These are phyloP conservation scores for Diophrys sp. DNA, from an alignment of 73 alveolate species.

Conservation along the genomic window DNA sequence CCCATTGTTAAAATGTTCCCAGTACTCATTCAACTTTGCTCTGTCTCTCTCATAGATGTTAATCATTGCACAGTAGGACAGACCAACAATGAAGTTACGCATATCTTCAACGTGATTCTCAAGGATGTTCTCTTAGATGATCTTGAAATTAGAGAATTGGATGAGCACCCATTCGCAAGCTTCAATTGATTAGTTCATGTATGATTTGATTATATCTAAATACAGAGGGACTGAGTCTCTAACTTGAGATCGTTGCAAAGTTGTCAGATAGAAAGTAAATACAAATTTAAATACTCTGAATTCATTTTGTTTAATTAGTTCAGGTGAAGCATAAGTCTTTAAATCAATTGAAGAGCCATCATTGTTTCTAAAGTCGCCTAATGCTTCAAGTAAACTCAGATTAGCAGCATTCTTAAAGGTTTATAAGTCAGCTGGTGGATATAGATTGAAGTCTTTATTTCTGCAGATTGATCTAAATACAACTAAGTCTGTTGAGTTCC, in stretches of 20 bases:
- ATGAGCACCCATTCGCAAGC: slow-evolving; percentile 49
- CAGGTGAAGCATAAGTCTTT: slow-evolving; percentile 15
- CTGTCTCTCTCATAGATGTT: slow-evolving; percentile 49
- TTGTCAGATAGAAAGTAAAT: slow-evolving; percentile 49
- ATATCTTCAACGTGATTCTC: slow-evolving; percentile 39
- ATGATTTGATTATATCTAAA: slow-evolving; percentile 48
- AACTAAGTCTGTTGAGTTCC: slow-evolving; percentile 43
- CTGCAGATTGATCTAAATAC: slow-evolving; percentile 27
- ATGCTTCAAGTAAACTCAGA: no score
- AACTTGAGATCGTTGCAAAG: slow-evolving; percentile 28
- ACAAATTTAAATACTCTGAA: slow-evolving; percentile 40
- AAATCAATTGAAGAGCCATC: no score
- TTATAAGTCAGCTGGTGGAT: background rate
- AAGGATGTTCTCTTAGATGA: slow-evolving; percentile 38
- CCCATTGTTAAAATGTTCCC: no score
- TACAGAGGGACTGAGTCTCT: slow-evolving; percentile 24
- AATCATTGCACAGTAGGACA: slow-evolving; percentile 59
- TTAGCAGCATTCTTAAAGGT: background rate
- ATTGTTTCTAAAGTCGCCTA: no score
- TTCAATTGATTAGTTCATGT: slow-evolving; percentile 34
- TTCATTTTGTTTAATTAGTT: slow-evolving; percentile 8
- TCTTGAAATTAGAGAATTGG: slow-evolving; percentile 35
- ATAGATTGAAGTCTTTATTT: slow-evolving; percentile 43
- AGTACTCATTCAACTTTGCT: slow-evolving; percentile 21
- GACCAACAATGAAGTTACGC: slow-evolving; percentile 49